Conservation (phyloP, 768 basidiomycete species). For the Lanmaoa rubissima region DNA sequence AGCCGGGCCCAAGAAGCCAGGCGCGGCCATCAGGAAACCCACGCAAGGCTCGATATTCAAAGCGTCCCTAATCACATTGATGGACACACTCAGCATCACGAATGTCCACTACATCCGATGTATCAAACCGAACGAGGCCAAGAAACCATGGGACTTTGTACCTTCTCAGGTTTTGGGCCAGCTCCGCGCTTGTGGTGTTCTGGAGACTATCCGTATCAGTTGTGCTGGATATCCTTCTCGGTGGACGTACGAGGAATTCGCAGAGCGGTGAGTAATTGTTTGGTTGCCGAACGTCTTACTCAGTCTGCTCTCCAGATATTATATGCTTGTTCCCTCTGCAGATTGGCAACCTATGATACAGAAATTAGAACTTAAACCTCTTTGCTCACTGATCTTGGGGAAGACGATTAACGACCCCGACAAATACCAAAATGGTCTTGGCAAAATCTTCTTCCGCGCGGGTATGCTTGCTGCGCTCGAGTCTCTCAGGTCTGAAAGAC, state of each 20-base stretch:
- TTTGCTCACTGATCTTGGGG: slow-evolving; percentile 83
- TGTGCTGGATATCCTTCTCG: slow-evolving; percentile 98
- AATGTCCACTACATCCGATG: slow-evolving; percentile 99
- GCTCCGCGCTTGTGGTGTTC: slow-evolving; percentile 94
- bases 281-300: slow-evolving; percentile 15
- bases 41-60: slow-evolving; percentile 99
- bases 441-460: slow-evolving; percentile 98
- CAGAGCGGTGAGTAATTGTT: slow-evolving; percentile 70
- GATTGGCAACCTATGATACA: slow-evolving; percentile 88
- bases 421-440: slow-evolving; percentile 95
- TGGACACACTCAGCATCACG: slow-evolving; percentile 96
- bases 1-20: slow-evolving; percentile 56
- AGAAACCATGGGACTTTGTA: slow-evolving; percentile 95
- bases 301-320: slow-evolving; percentile 61
- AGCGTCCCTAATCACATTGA: slow-evolving; percentile 84
- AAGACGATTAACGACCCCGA: slow-evolving; percentile 89
- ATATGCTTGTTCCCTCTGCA: slow-evolving; percentile 89
- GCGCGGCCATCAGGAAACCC: slow-evolving; percentile 79
- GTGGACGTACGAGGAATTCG: slow-evolving; percentile 99
- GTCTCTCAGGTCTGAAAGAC: slow-evolving; percentile 79
- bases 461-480: slow-evolving; percentile 98
- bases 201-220: slow-evolving; percentile 97
- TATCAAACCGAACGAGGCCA: slow-evolving; percentile 98
- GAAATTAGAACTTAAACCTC: slow-evolving; percentile 69
- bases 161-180: slow-evolving; percentile 95